These are phyloP conservation scores for Sporothrix mexicana DNA, from an alignment of 2,329 filamentous ascomycete species.

Conservation along the genomic window DNA sequence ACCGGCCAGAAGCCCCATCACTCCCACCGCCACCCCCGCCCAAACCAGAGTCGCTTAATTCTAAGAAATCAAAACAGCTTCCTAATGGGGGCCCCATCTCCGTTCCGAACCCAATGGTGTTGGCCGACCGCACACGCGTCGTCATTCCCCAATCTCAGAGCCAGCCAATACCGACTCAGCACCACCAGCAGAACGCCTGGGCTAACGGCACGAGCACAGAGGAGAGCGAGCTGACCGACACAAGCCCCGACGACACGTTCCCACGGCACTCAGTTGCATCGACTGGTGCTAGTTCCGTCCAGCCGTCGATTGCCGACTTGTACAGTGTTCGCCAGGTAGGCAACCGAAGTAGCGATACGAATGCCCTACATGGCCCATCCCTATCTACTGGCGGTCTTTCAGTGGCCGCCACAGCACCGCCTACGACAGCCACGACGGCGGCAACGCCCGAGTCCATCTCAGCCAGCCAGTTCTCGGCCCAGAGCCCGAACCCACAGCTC, in stretches of 20 bases:
- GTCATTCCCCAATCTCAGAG: constrained; percentile 10
- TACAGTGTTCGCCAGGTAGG: constrained; percentile 42
- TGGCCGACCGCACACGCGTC: constrained; percentile 33
- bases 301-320: constrained; percentile 44
- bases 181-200: constrained; percentile 12
- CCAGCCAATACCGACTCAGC: not conserved
- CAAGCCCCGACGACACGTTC: constrained; percentile 36
- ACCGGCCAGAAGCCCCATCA: constrained; percentile 29
- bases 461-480: constrained; percentile 5
- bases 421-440: constrained; percentile 21
- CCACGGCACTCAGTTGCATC: constrained; percentile 47
- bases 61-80: constrained; percentile 26
- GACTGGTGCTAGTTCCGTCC: constrained; percentile 43
- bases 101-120: constrained; percentile 32
- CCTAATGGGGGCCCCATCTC: constrained; percentile 33
- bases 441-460: constrained; percentile 11
- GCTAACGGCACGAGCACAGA: constrained; percentile 21
- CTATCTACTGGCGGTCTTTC: not conserved
- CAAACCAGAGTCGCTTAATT: constrained; percentile 26
- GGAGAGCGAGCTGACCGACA: constrained; percentile 29
- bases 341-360: constrained; percentile 36
- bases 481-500: constrained; percentile 18
- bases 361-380: not conserved
- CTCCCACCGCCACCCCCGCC: constrained; percentile 32
- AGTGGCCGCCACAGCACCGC: constrained; percentile 1